Evolutionary conservation across 345 rosid genomes (phyloP).

Genomic region (Euclidium syriacum): DNA sequence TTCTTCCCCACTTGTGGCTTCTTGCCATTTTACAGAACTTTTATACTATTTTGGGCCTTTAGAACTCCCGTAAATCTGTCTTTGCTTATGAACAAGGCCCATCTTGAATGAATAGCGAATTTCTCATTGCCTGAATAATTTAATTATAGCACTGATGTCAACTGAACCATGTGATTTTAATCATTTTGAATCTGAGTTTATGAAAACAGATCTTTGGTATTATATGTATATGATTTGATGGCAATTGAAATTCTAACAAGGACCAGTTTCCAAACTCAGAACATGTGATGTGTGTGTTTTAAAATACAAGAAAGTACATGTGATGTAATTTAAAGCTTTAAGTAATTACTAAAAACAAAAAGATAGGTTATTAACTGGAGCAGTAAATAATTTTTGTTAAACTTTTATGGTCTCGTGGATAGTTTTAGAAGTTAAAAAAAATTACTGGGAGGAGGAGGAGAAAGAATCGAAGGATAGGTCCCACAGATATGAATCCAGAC

Average conservation of each 20-base stretch:
- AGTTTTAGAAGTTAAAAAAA: not conserved
- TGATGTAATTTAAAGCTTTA: constrained; percentile 10
- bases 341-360: not conserved
- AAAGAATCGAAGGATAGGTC: constrained; percentile 3
- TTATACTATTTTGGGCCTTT: constrained; percentile 6
- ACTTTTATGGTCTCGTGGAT: not conserved
- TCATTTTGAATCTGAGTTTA: not conserved
- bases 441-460: not conserved
- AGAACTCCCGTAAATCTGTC: not conserved
- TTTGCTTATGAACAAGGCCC: constrained; percentile 3
- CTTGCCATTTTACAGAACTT: not conserved
- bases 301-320: constrained; percentile 17
- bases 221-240: not conserved
- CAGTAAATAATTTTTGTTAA: not conserved
- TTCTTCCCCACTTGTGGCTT: not conserved
- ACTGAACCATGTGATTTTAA: constrained; percentile 14
- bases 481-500: constrained; percentile 18
- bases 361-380: not conserved
- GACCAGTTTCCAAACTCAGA: not conserved
- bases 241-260: not conserved
- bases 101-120: not conserved
- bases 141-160: constrained; percentile 6
- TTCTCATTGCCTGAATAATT: not conserved
- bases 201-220: not conserved
- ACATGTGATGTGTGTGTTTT: constrained; percentile 18